phyloP scores from a whole-genome alignment of 495 filamentous ascomycete species.

The Pseudevernia furfuracea region DNA sequence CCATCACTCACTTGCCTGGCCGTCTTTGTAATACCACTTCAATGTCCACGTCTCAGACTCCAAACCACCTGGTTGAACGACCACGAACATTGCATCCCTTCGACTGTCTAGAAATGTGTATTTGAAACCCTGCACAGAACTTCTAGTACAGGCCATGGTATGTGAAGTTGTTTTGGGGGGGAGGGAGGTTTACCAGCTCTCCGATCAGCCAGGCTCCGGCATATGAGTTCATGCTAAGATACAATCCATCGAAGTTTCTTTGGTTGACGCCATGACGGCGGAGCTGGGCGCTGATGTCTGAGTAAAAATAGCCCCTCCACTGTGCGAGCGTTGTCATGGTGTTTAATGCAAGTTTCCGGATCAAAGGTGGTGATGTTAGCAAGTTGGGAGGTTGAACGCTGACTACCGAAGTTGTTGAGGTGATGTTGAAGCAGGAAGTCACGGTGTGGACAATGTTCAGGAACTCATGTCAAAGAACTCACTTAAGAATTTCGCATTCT shows the following conservation, averaged over 20 bases:
- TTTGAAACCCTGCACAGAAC: background rate
- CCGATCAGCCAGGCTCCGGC: background rate
- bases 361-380: background rate
- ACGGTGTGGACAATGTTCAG: too few relatives aligned
- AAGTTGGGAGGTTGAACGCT: background rate
- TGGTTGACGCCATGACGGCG: background rate
- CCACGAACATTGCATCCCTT: background rate
- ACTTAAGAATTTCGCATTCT: too few relatives aligned
- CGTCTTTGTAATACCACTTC: background rate
- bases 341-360: too few relatives aligned
- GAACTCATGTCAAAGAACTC: too few relatives aligned
- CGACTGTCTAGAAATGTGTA: background rate
- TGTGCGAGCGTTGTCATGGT: background rate
- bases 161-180: background rate
- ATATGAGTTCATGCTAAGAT: background rate
- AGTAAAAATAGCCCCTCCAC: background rate
- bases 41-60: background rate
- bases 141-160: background rate
- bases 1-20: background rate
- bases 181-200: background rate
- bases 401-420: background rate
- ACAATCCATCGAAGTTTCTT: background rate
- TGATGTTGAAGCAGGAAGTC: too few relatives aligned
- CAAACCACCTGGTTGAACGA: background rate
- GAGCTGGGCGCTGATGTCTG: background rate